A percentile compares a stretch with the other conserved stretches of the same genome.
phyloP scores from a whole-genome alignment of 2,329 filamentous ascomycete genomes.

The Colletotrichum camelliae region DNA sequence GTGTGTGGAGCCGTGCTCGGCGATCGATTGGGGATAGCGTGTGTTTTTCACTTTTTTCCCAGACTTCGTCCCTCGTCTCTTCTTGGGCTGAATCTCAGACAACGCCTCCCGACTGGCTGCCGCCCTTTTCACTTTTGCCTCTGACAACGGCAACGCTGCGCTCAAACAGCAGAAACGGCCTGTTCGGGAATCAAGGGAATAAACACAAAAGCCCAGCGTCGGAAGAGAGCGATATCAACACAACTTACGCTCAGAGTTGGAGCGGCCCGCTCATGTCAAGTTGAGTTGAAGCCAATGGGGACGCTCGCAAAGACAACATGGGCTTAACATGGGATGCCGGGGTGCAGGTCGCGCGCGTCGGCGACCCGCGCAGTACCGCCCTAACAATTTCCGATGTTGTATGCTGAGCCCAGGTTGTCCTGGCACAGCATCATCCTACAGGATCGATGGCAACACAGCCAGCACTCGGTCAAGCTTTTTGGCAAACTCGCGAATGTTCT shows the following conservation, averaged over 20 bases:
- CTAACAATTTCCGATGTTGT: not conserved
- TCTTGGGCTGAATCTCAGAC: not conserved
- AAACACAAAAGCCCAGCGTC: not conserved
- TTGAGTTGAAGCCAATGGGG: not conserved
- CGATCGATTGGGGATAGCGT: conserved; percentile 9
- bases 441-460: not conserved
- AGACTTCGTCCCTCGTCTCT: conserved; percentile 6
- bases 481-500: not conserved
- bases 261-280: conserved; percentile 10
- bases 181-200: not conserved
- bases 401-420: not conserved
- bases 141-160: not conserved
- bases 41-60: conserved; percentile 15
- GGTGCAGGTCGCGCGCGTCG: not conserved
- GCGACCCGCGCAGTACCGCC: not conserved
- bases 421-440: not conserved
- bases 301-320: not conserved
- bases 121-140: conserved; percentile 11
- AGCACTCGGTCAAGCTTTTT: conserved; percentile 6
- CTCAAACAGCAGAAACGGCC: conserved; percentile 6
- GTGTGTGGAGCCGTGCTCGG: not conserved
- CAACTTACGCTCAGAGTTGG: not conserved
- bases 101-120: conserved; percentile 1
- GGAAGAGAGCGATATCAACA: not conserved
- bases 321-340: conserved; percentile 1